Evolutionary conservation across 257 asterid genomes (phyloP).

Genomic region (Solanum bulbocastanum): DNA sequence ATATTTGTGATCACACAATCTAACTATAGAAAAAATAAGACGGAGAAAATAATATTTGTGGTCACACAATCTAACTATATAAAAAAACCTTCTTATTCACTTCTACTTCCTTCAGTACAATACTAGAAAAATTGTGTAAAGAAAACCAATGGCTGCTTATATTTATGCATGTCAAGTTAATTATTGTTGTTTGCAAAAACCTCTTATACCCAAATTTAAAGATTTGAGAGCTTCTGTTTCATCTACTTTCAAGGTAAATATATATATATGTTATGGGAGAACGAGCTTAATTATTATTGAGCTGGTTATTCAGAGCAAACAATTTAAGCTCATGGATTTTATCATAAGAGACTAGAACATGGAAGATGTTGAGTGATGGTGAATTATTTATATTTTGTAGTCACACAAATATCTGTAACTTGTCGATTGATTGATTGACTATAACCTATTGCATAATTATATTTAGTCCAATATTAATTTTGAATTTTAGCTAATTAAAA

Average conservation of each 20-base stretch:
- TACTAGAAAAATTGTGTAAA: neutral
- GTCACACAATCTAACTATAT: neutral
- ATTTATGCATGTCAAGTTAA: neutral
- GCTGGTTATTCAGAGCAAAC: too few species aligned
- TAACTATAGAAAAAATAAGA: neutral
- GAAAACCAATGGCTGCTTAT: neutral
- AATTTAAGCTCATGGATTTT: too few species aligned
- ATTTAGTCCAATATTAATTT: neutral
- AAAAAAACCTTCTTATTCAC: neutral
- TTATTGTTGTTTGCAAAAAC: neutral
- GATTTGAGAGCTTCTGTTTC: neutral
- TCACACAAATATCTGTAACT: fast-evolving
- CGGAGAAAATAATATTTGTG: neutral
- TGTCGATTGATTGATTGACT: neutral
- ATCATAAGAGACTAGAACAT: too few species aligned
- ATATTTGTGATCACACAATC: neutral
- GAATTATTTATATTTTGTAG: neutral
- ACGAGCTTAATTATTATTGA: too few species aligned
- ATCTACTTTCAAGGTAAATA: neutral
- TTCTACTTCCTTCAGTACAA: neutral
- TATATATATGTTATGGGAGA: too few species aligned
- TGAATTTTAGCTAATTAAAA: neutral
- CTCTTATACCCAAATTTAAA: neutral
- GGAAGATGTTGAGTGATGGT: neutral
- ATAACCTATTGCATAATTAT: neutral